phyloP scores from a whole-genome alignment of 345 rosid genomes.

The Bretschneidera sinensis region DNA sequence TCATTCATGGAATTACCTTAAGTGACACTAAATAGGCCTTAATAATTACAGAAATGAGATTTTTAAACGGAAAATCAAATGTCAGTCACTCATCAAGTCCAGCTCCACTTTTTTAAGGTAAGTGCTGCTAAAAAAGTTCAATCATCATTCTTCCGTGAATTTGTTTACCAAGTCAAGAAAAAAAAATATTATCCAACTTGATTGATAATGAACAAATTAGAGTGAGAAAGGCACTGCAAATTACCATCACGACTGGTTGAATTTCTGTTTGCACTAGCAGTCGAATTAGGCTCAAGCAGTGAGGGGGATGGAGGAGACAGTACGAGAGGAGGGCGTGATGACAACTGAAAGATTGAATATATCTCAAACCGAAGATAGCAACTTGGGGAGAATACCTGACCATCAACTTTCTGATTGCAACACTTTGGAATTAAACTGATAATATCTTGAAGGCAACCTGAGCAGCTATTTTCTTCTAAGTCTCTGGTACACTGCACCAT shows the following conservation, averaged over 20 bases:
- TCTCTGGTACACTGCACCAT: slow-evolving; percentile 41
- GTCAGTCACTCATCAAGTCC: too few relatives aligned
- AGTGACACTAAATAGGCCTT: too few relatives aligned
- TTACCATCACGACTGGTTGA: slow-evolving; percentile 16
- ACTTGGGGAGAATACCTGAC: slow-evolving; percentile 17
- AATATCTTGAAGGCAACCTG: slow-evolving; percentile 24
- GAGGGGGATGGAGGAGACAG: slow-evolving; percentile 22
- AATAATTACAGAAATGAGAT: too few relatives aligned
- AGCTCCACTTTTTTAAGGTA: too few relatives aligned
- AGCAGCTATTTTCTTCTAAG: slow-evolving; percentile 18
- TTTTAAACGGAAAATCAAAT: too few relatives aligned
- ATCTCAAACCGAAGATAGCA: slow-evolving; percentile 35
- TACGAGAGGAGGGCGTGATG: too few relatives aligned
- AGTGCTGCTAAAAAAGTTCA: too few relatives aligned
- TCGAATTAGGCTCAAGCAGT: not conserved
- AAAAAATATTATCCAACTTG: too few relatives aligned
- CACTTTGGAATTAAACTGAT: slow-evolving; percentile 6
- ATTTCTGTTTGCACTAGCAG: slow-evolving; percentile 3
- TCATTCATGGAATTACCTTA: too few relatives aligned
- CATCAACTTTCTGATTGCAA: slow-evolving; percentile 15
- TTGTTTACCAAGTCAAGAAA: too few relatives aligned
- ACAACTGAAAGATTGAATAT: slow-evolving; percentile 19
- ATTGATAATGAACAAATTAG: not conserved
- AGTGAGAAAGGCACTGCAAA: not conserved
- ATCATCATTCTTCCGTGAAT: too few relatives aligned